Evolutionary conservation across 2,329 filamentous ascomycete species (phyloP), one percentile per base, ranked within the genome.

Genomic region (Neodidymelliopsis sp.): DNA sequence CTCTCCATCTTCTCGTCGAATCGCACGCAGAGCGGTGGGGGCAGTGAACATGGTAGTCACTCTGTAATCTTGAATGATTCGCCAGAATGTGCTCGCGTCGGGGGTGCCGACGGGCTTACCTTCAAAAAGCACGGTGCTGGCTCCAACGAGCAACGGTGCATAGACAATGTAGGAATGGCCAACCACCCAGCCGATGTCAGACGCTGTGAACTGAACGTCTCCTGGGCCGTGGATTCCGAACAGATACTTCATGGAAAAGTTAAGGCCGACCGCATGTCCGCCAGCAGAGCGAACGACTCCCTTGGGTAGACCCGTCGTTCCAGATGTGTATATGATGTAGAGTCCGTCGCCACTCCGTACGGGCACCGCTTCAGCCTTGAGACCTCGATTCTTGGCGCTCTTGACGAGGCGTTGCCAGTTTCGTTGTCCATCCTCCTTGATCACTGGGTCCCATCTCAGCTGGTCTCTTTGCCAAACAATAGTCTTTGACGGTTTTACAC

Each of bases 21-120:
- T 96, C 2, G 92, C 92, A 23, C 92, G 83, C 24, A 97, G 80
- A 1, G 93, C 92, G 1, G 84, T 97, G 0, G 92, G 92, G 0
- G 92, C 93, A 0, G 92, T 96, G 69, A 90, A 96, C 61, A 73
- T 70, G 5, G 84, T 83, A 53, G 90, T 95, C 44, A 95, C 91
- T 63, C 87, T 87, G 77, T 97, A 88, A 62, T 95, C 89, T 57
- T 91, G 87, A 4, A 95, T 47, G 13, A 96, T 84, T 2, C 91
- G 81, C 92, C 92, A 97, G 69, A 97, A 94, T 0, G 88, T 88
- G 5, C 90, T 88, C 0, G 91, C 89, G 62, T 96, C 86, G 0
- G 92, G 92, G 0, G 91, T 96, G 4, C 91, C 91, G 10, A 96
- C 80, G 0, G 92, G 92, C 60, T 97, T 97, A n/a, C 92, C 93